A percentile compares a stretch with the other conserved stretches of the same genome.
Conservation (phyloP, 305 asterid species). For the Nicotiana rustica region DNA sequence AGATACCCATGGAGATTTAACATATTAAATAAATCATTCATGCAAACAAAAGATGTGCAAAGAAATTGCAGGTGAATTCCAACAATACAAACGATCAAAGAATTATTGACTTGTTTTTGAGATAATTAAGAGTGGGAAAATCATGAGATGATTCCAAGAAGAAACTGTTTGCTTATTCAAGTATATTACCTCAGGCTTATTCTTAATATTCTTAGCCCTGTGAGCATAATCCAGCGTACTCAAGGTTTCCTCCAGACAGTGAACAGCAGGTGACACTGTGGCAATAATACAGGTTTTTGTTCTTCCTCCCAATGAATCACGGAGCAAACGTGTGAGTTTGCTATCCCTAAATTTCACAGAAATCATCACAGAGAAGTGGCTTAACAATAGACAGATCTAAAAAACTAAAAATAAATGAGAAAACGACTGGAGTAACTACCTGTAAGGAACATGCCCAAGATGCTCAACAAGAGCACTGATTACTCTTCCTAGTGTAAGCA, state of each 20-base stretch:
- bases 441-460: constrained; percentile 86
- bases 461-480: constrained; percentile 93
- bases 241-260: constrained; percentile 87
- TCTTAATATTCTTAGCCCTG: constrained; percentile 80
- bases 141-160: neutral
- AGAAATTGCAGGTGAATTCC: constrained; percentile 9
- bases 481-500: constrained; percentile 88
- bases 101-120: neutral
- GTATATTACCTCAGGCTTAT: constrained; percentile 74
- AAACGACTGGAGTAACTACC: constrained; percentile 47
- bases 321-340: constrained; percentile 87
- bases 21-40: neutral
- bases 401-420: constrained; percentile 15
- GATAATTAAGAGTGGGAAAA: neutral
- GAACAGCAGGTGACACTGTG: constrained; percentile 93
- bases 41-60: neutral
- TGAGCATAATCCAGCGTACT: constrained; percentile 93
- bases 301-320: constrained; percentile 93
- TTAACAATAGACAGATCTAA: constrained; percentile 22
- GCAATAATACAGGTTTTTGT: constrained; percentile 94
- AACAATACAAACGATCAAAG: constrained; percentile 28
- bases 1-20: constrained; percentile 21
- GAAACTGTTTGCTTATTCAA: neutral
- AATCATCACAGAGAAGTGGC: neutral
- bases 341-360: constrained; percentile 69